phyloP scores from a whole-genome alignment of 1,139 yeast genomes.

The Magnusiomyces suaveolens region DNA sequence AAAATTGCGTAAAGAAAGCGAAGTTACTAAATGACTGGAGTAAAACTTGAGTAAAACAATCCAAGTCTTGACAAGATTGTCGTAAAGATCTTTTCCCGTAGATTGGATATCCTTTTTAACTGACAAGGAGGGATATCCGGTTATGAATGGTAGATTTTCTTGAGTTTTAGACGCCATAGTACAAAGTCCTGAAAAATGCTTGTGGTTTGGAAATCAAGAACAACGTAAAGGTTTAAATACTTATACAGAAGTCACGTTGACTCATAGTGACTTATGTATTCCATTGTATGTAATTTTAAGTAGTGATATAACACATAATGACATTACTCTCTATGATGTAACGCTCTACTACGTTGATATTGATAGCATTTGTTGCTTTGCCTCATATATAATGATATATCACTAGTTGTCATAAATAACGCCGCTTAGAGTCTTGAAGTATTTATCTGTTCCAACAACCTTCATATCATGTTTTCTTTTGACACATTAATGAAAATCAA shows the following conservation, averaged over 20 bases:
- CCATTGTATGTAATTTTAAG: background rate
- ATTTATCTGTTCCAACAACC: background rate
- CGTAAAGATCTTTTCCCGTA: conserved; percentile 14
- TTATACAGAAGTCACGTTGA: background rate
- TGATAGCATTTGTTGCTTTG: too few relatives aligned
- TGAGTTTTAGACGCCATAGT: background rate
- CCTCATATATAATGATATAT: too few relatives aligned
- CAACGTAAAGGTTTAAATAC: background rate
- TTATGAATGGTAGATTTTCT: conserved; percentile 10
- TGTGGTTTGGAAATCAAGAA: background rate
- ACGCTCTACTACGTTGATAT: too few relatives aligned
- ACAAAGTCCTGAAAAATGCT: background rate
- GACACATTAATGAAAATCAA: background rate
- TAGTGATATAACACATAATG: background rate
- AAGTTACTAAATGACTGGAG: conserved; percentile 4
- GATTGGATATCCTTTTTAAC: conserved; percentile 10
- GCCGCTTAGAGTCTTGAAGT: background rate
- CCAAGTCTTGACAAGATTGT: conserved; percentile 12
- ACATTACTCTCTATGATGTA: background rate
- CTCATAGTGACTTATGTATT: background rate
- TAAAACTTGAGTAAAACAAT: conserved; percentile 6
- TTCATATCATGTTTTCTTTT: background rate
- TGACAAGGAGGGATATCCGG: conserved; percentile 7
- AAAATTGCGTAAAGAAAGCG: conserved; percentile 11
- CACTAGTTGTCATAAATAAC: background rate